Base-by-base conservation (phyloP, 345 rosid species). In the Clarkia xantiana region DNA sequence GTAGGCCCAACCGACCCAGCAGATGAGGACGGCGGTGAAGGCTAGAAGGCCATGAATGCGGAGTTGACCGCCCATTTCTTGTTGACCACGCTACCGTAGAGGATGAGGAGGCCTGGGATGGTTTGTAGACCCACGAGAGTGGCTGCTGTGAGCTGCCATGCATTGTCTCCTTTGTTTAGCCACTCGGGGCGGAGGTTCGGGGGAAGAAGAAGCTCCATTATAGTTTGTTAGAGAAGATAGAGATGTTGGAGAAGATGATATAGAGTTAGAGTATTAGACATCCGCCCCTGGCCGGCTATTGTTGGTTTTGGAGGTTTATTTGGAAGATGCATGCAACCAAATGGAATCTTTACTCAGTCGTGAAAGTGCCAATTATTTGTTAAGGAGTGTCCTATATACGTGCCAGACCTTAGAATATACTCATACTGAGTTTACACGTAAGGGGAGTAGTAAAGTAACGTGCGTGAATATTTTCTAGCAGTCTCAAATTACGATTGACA, bases 101-200 rank as follows among this genome's bases (percentile, higher is more conserved):
- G 40, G 66, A 76, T 72, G 17, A 76, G 68, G 0, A 80, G 69
- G 38, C 80, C 78, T 0, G 75, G 76, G 19, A 76, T 59, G 50
- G 57, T 71, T 4, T 74, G 82, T 6, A 71, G 66, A 11, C 78
- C 76, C 0, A 72, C 70, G 0, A 76, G 61, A 0, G 82, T 64
- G n/a, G 86, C 82, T 0, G 78, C 73, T 0, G 73, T 68, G 17
- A 76, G 73, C 56, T 80, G 82, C 86, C 86, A 76, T 9, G 67
- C 72, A 10, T 69, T 71, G 67, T 76, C 75, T 1, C 71, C 75
- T 16, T 76, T 73, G 62, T 67, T 71, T 66, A 76, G 12, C 82
- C 82, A 76, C 13, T 41, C 38, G 0, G 78, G 82, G 43, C 47
- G 13, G 20, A 74, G 69, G 53, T 65, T 76, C 3, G 51, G 10